Evolutionary conservation across 2,329 filamentous ascomycete genomes (phyloP), one percentile per base, ranked within the genome.

Genomic region (Sporothrix brasiliensis): DNA sequence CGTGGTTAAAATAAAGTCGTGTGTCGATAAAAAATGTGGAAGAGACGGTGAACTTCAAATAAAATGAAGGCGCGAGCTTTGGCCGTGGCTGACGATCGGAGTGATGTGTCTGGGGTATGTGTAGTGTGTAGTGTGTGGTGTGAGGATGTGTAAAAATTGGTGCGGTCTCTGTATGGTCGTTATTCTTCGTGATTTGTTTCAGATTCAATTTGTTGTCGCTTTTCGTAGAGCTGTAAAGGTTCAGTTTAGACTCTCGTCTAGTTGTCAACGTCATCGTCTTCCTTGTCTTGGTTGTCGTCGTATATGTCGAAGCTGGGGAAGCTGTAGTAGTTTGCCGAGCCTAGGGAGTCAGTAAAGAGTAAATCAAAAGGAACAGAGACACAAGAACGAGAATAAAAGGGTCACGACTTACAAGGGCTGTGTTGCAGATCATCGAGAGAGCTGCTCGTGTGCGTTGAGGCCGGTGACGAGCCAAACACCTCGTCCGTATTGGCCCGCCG

Each of bases 241-340:
- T 53, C 5, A 56, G 24, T 67, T 52, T 27, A 30, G n/a, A 30
- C 11, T 6, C 49, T 67, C 69, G 67, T 70, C 16, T 69, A 72
- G 44, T 24, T 60, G 14, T 73, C 72, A 6, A 70, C 63, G 3
- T 72, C 73, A 56, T 83, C 81, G 54, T 83, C 81, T 71, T 82
- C 80, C 53, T 80, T 80, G 39, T 82, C 79, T 63, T 80, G 79
- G 73, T 82, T 79, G 70, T 81, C 82, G 54, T 86, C 85, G 83
- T 89, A 91, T 72, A 88, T 85, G 76, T 92, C 90, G 78, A 91
- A 92, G 78, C 86, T 90, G 19, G 90, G 90, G 77, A 92, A 92
- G 81, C 89, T 91, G 76, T 91, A 89, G 79, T 92, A 92, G 73
- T 87, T 86, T 70, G 82, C 85, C 75, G 80, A 79, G 67, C 78